These are phyloP conservation scores for Chalaropsis thielavioides DNA, from an alignment of 2,329 filamentous ascomycete species.

Conservation along the genomic window DNA sequence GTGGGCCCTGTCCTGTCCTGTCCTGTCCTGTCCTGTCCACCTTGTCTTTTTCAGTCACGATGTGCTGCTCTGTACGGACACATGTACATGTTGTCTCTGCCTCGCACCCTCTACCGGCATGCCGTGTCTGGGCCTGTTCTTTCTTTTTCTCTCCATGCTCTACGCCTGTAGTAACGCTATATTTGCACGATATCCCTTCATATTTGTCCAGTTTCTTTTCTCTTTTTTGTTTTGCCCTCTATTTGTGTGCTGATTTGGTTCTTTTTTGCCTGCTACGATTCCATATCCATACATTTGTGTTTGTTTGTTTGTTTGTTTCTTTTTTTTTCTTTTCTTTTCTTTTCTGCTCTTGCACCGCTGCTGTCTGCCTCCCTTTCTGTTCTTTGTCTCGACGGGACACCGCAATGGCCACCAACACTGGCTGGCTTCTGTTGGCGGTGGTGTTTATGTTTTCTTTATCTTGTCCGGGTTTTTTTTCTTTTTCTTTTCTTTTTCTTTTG, in stretches of 20 bases:
- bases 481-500: constrained; percentile 20
- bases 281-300: constrained; percentile 4
- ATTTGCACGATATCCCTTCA: constrained; percentile 11
- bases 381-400: neutral
- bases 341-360: neutral
- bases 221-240: neutral
- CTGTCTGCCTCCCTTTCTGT: neutral
- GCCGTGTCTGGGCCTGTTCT: neutral
- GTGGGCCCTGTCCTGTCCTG: no score
- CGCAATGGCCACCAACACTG: no score
- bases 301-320: neutral
- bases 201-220: constrained; percentile 11
- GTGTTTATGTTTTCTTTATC: neutral
- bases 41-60: neutral
- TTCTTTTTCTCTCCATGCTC: constrained; percentile 6
- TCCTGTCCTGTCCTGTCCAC: no score
- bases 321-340: neutral
- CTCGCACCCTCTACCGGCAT: neutral
- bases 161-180: constrained; percentile 4
- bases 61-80: neutral
- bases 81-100: neutral
- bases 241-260: constrained; percentile 10
- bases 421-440: neutral
- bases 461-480: constrained; percentile 10
- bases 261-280: constrained; percentile 8